Base-by-base conservation (phyloP, 106 monocot genomes). In the Alisma plantagoaquatica region DNA sequence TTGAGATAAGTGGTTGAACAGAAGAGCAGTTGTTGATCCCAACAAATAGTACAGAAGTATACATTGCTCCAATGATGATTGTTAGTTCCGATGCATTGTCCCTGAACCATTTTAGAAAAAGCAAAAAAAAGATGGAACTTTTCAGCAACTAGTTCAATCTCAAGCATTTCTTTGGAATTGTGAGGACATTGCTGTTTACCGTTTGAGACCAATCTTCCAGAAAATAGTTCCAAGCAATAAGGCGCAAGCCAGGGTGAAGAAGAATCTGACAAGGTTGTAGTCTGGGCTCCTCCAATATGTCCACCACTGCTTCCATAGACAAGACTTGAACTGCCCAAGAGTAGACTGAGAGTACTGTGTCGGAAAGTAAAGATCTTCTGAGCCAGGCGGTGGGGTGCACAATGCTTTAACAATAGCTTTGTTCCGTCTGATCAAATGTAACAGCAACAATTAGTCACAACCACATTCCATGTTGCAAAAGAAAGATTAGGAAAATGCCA, bases 201-300 rank as follows among this genome's bases (percentile, higher is more conserved):
- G 59, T 29, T 66, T 84, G 0, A 32, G 8, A 3, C 77, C 90
- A 18, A 77, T 50, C 20, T 60, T 35, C 90, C 90, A 91, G 51
- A 91, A 91, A 7, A 91, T 57, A n/a, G 70, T 65, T 15, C 90
- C 90, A 23, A 91, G 57, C 14, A 91, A 23, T 24, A 71, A 23
- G 18, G 71, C 23, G 20, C 48, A 55, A 28, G 19, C 29, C 10
- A 63, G 12, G 16, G 71, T 71, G 27, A 71, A 71, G 63, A 63
- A 49, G 41, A 49, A 57, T 57, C 71, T 53, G 16, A 50, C 63
- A 17, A 63, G 49, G 31, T 63, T 71, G 38, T 71, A 71, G 3
- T 71, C 63, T 3, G 71, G 63, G 30, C 56, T 71, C 41, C 71
- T 71, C 71, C 71, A 71, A 27, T 71, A 71, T 31, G 63, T 63